Conservation (phyloP, 2,329 filamentous ascomycete species). For the Colletotrichum chlorophyti region DNA sequence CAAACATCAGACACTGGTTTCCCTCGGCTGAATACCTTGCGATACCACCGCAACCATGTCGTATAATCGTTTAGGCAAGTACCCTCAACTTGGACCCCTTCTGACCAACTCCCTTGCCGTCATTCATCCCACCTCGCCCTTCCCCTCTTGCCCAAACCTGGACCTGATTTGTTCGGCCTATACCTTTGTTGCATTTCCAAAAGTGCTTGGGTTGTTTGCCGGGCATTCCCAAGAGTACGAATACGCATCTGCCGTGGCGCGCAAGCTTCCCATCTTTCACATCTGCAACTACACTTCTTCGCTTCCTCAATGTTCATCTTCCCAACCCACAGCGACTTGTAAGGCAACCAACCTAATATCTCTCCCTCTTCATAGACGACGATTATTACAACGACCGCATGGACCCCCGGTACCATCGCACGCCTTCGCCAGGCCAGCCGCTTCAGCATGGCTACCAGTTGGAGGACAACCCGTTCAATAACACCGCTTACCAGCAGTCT, state of each 20-base stretch:
- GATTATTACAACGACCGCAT: constrained; percentile 67
- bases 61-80: constrained; percentile 78
- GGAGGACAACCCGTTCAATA: constrained; percentile 75
- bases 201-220: constrained; percentile 5
- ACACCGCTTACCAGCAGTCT: constrained; percentile 39
- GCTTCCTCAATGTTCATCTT: neutral
- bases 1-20: constrained; percentile 30
- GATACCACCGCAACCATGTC: constrained; percentile 58
- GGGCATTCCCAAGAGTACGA: constrained; percentile 1
- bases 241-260: constrained; percentile 23
- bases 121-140: constrained; percentile 27
- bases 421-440: constrained; percentile 80
- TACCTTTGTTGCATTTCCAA: neutral
- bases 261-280: constrained; percentile 5
- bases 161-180: constrained; percentile 10
- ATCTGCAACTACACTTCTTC: constrained; percentile 10
- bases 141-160: constrained; percentile 17
- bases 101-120: constrained; percentile 28
- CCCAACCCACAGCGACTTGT: neutral
- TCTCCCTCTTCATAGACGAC: constrained; percentile 53
- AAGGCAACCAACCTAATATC: constrained; percentile 28
- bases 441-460: constrained; percentile 80
- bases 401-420: constrained; percentile 64
- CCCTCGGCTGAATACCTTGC: constrained; percentile 19
- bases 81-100: constrained; percentile 34